A percentile compares a stretch with the other conserved stretches of the same genome.
Evolutionary conservation across 148 eudicot genomes (phyloP).

Genomic region (Cornus florida): DNA sequence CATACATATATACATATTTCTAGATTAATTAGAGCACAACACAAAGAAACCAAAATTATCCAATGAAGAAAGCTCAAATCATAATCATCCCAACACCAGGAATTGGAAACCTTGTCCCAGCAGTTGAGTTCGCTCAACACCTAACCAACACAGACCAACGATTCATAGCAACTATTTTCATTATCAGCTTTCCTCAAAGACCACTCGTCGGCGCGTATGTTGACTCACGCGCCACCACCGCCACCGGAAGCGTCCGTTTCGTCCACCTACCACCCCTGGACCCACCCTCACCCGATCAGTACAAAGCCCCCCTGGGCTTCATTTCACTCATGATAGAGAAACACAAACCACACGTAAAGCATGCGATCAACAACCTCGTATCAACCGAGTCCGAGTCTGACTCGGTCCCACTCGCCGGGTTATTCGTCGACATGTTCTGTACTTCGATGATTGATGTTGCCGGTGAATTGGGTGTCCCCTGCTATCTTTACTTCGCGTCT

Average conservation of each 20-base stretch:
- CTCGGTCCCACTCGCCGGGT: slow-evolving; percentile 14
- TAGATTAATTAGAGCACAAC: no score
- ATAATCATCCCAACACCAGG: slow-evolving; percentile 19
- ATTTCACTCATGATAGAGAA: slow-evolving; percentile 7
- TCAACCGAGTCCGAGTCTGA: background rate
- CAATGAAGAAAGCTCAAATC: no score
- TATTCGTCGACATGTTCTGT: slow-evolving; percentile 32
- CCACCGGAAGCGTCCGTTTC: background rate
- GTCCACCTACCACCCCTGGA: slow-evolving; percentile 9
- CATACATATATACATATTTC: no score
- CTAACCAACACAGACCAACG: slow-evolving; percentile 1
- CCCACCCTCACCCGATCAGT: background rate
- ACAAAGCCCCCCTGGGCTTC: background rate
- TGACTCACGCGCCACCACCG: background rate
- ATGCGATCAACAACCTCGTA: background rate
- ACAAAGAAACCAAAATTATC: no score
- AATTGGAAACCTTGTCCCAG: slow-evolving; percentile 23
- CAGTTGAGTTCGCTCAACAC: slow-evolving; percentile 24
- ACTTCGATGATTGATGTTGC: slow-evolving; percentile 27
- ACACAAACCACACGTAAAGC: slow-evolving; percentile 3
- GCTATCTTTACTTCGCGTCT: slow-evolving; percentile 22
- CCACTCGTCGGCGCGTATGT: background rate
- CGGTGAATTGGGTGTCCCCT: background rate
- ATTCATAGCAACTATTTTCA: slow-evolving; percentile 20
- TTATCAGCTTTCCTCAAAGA: slow-evolving; percentile 7